phyloP scores from a whole-genome alignment of 2,329 filamentous ascomycete genomes.

The Trichoderma endophyticum region DNA sequence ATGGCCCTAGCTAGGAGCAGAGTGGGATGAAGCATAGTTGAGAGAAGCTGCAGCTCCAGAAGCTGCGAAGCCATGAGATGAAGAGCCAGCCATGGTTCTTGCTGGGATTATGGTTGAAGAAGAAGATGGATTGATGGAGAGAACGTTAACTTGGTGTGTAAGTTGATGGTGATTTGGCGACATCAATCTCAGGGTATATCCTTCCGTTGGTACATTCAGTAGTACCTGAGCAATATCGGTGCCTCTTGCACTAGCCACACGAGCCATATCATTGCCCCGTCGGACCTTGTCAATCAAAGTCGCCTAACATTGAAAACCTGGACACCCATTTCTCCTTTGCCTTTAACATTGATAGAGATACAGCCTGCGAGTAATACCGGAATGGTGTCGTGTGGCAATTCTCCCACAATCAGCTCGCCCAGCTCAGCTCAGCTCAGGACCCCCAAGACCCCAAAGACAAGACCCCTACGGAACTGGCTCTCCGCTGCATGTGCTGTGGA shows the following conservation, averaged over 20 bases:
- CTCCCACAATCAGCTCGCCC: not conserved
- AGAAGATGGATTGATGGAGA: not conserved
- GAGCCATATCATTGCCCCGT: not conserved
- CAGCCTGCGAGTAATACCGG: not conserved
- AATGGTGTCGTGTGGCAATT: not conserved
- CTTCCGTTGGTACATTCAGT: not conserved
- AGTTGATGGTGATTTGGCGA: not conserved
- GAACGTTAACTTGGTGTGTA: not conserved
- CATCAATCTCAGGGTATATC: not conserved
- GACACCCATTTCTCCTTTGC: not conserved
- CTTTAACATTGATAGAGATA: not conserved
- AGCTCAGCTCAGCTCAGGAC: not conserved
- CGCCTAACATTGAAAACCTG: not conserved
- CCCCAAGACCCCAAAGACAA: not conserved
- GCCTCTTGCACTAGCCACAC: not conserved
- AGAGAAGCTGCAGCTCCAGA: not conserved
- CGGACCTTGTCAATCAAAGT: not conserved
- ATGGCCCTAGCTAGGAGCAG: not conserved
- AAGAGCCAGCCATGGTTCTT: not conserved
- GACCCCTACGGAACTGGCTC: not conserved
- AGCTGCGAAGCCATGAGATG: not conserved
- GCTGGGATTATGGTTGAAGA: not conserved
- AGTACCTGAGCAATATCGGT: not conserved
- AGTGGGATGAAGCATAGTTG: not conserved
- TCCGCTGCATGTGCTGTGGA: slow-evolving; percentile 19